Base-by-base conservation (phyloP, 805 yeast genomes). In the Myxozyma sirexii region DNA sequence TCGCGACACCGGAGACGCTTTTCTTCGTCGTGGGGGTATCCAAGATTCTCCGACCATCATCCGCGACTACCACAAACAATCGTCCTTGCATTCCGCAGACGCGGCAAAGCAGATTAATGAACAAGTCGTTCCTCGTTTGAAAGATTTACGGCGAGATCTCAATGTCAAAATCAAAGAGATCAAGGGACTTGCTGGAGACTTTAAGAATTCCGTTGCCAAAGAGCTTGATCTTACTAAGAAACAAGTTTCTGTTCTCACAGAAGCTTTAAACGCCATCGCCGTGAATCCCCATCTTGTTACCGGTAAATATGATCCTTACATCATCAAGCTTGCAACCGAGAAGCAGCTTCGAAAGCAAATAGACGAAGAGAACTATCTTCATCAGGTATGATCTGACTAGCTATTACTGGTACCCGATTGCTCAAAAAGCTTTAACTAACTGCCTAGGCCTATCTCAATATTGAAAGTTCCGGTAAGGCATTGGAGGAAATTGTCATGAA, bases 381-480 rank as follows among this genome's bases (percentile, higher is more conserved):
- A 90, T 70, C 97, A 62, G 50, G 62, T 58, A 23, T 21, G 62
- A 12, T 37, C 21, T 31, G 17, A 5, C 15, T 37, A 17, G 15
- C 43, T 17, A 6, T 46, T n/a, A 3, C 13, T 17, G 15, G 6
- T n/a, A 13, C 6, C n/a, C n/a, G n/a, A n/a, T n/a, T n/a, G n/a
- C n/a, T n/a, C n/a, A n/a, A n/a, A n/a, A n/a, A 10, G 6, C 7
- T 33, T 31, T 48, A 35, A 39, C 42, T 17, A 23, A 24, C 23
- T 23, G 19, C 19, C 19, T 24, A 92, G 72, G 97, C 97, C 0
- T 93, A 82, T 72, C 79, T 85, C 66, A 92, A 93, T 74, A 80
- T 92, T 66, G 96, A 93, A 76, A 83, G 84, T 38, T 87, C 97
- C 0, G 97, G 96, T 51, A 85, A 86, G 58, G 94, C 91, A 71